phyloP scores from a whole-genome alignment of 176 grass and related monocot genomes.

The Cenchrus purpureus region DNA sequence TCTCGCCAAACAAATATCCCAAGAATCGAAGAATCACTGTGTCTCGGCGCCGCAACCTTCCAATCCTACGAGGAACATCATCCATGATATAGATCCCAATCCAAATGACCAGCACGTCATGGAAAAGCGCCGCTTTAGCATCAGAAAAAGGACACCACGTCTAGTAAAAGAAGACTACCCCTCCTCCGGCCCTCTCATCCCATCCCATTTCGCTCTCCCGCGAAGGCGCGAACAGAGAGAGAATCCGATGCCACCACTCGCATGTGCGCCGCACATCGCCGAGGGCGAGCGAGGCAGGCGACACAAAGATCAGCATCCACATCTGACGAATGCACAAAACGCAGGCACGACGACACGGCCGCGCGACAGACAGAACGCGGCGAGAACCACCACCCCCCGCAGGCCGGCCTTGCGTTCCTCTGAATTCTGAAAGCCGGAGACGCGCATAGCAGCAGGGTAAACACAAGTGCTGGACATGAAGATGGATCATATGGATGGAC shows the following conservation, averaged over 20 bases:
- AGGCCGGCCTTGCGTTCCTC: too few relatives aligned
- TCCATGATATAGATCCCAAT: neutral
- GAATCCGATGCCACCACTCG: neutral
- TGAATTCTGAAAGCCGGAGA: too few relatives aligned
- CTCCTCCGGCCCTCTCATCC: neutral
- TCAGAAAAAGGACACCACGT: neutral
- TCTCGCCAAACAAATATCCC: too few relatives aligned
- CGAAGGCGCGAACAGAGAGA: neutral
- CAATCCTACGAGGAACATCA: neutral
- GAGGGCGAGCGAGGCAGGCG: neutral
- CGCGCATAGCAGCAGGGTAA: too few relatives aligned
- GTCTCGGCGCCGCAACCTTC: neutral
- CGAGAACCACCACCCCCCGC: too few relatives aligned
- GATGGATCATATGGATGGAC: too few relatives aligned
- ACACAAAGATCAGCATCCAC: constrained; percentile 1
- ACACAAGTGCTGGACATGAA: too few relatives aligned
- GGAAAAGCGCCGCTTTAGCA: neutral
- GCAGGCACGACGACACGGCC: too few relatives aligned
- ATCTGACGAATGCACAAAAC: neutral
- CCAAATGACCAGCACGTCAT: neutral
- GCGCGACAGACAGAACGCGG: too few relatives aligned
- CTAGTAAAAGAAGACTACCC: neutral
- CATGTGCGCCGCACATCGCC: neutral
- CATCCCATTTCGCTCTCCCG: neutral
- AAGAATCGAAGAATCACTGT: neutral